Conservation (phyloP, 1,139 yeast species). For the Magnusiomyces starmeri region DNA sequence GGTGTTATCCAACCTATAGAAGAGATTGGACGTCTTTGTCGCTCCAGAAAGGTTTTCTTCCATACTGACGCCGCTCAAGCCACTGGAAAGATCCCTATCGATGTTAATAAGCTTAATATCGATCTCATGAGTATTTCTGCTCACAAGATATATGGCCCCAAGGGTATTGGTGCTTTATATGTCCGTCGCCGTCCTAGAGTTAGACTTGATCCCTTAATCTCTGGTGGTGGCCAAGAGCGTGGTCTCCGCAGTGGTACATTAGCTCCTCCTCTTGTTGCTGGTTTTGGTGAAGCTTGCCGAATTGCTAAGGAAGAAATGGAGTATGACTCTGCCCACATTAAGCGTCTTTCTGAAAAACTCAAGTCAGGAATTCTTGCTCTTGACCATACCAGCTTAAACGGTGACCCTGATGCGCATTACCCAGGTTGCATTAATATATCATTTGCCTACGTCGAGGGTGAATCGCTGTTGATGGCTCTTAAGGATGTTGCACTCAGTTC, state of each 20-base stretch:
- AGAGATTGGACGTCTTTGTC: slow-evolving; percentile 85
- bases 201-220: slow-evolving; percentile 86
- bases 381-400: slow-evolving; percentile 86
- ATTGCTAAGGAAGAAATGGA: slow-evolving; percentile 66
- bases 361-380: slow-evolving; percentile 65
- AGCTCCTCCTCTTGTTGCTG: slow-evolving; percentile 91
- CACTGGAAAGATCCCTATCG: slow-evolving; percentile 85
- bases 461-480: slow-evolving; percentile 92
- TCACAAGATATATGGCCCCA: slow-evolving; percentile 96
- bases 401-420: slow-evolving; percentile 65
- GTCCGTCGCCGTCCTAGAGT: slow-evolving; percentile 98
- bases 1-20: slow-evolving; percentile 96
- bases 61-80: slow-evolving; percentile 99
- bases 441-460: slow-evolving; percentile 97
- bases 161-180: slow-evolving; percentile 93
- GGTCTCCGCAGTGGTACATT: slow-evolving; percentile 95
- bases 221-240: slow-evolving; percentile 99
- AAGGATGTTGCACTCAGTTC: slow-evolving; percentile 93
- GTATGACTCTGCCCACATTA: slow-evolving; percentile 66
- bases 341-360: slow-evolving; percentile 62
- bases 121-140: slow-evolving; percentile 91
- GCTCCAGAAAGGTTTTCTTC: slow-evolving; percentile 82
- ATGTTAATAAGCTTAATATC: slow-evolving; percentile 88
- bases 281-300: slow-evolving; percentile 96
- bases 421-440: slow-evolving; percentile 95